Conservation (phyloP, 2,329 filamentous ascomycete species). For the Pezicula neosporulosa region DNA sequence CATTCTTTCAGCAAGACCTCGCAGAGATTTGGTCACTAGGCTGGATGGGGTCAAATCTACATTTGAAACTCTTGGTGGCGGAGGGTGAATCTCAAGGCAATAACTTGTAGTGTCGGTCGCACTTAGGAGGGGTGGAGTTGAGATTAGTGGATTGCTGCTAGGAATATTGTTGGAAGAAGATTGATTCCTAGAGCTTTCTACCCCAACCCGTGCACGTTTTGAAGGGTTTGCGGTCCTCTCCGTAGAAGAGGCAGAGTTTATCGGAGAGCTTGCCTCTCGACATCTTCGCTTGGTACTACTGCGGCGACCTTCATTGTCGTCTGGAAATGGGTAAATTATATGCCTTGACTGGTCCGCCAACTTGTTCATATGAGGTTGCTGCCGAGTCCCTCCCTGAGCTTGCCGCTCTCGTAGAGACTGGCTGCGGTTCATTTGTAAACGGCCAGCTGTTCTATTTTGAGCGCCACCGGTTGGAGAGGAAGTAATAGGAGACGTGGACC, state of each 20-base stretch:
- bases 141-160: neutral
- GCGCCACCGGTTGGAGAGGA: neutral
- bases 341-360: no score
- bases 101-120: neutral
- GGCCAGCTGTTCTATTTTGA: neutral
- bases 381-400: no score
- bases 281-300: no score
- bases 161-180: neutral
- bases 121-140: slow-evolving; percentile 7
- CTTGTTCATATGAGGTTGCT: no score
- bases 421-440: neutral
- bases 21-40: slow-evolving; percentile 54
- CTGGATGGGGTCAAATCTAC: slow-evolving; percentile 39
- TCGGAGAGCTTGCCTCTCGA: no score
- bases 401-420: no score
- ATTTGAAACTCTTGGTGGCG: slow-evolving; percentile 47
- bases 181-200: neutral
- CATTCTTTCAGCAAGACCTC: slow-evolving; percentile 49
- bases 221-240: no score
- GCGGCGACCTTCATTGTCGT: no score
- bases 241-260: no score
- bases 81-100: slow-evolving; percentile 47
- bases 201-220: neutral
- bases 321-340: no score
- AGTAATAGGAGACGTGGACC: neutral